Evolutionary conservation across 2,329 filamentous ascomycete genomes (phyloP).

Genomic region (Fusarium incarnatum): DNA sequence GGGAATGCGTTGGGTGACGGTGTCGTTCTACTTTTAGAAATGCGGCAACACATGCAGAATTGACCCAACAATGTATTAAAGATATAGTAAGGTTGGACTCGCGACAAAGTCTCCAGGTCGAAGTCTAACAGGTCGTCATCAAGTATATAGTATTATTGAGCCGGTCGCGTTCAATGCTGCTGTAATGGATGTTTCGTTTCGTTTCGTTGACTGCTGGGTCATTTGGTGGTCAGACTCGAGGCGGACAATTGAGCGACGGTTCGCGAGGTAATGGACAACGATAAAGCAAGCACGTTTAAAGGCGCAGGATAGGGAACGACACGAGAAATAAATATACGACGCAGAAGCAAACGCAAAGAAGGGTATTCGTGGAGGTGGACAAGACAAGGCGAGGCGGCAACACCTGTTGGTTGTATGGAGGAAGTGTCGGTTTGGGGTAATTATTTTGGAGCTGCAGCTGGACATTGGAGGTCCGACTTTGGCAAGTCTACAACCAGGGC

Average conservation of each 20-base stretch:
- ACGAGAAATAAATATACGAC: conserved; percentile 17
- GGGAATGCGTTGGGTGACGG: conserved; percentile 33
- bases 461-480: conserved; percentile 16
- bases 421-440: conserved; percentile 41
- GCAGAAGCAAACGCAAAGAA: conserved; percentile 15
- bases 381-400: conserved; percentile 24
- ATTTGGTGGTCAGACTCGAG: conserved; percentile 31
- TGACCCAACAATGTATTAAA: conserved; percentile 16
- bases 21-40: conserved; percentile 36
- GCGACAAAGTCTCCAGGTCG: background rate
- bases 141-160: conserved; percentile 5
- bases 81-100: conserved; percentile 22
- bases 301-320: conserved; percentile 7
- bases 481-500: background rate
- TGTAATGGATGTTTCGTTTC: conserved; percentile 32
- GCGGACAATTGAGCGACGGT: background rate
- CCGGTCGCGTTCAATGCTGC: conserved; percentile 3
- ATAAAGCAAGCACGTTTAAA: background rate
- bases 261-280: conserved; percentile 10
- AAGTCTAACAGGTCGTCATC: background rate
- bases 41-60: conserved; percentile 39
- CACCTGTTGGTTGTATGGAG: conserved; percentile 37
- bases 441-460: conserved; percentile 39
- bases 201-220: conserved; percentile 19
- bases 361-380: conserved; percentile 6